phyloP scores from a whole-genome alignment of 805 yeast genomes.

The Candida sithepensis region DNA sequence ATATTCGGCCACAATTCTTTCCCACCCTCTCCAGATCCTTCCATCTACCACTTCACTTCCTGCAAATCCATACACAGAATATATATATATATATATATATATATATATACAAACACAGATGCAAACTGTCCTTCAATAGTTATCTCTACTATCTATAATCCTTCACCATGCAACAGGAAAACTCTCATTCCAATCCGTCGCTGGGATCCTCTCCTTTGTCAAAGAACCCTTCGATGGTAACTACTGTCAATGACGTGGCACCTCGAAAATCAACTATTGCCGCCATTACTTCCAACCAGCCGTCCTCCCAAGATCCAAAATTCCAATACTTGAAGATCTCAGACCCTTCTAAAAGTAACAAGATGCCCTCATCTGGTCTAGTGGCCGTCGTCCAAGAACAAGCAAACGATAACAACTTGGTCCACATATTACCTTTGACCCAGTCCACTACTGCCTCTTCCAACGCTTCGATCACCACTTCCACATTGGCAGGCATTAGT shows the following conservation, averaged over 20 bases:
- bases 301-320: not conserved
- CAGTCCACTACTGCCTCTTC: conserved; percentile 6
- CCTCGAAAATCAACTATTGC: not conserved
- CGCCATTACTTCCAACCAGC: not conserved
- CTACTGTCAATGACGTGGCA: not conserved
- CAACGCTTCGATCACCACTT: conserved; percentile 1
- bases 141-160: too few relatives aligned
- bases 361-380: conserved; percentile 18
- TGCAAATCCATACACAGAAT: too few relatives aligned
- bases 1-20: too few relatives aligned
- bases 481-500: not conserved
- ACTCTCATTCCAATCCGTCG: not conserved
- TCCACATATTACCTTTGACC: conserved; percentile 21
- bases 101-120: too few relatives aligned
- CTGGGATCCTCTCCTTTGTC: not conserved
- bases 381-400: conserved; percentile 29
- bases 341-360: conserved; percentile 10
- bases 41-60: too few relatives aligned
- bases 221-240: not conserved
- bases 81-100: too few relatives aligned
- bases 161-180: not conserved
- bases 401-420: conserved; percentile 16
- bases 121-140: too few relatives aligned
- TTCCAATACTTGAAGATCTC: not conserved
- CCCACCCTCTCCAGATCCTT: too few relatives aligned